Conservation (phyloP, 169 alveolate species). For the Cryptosporidium ubiquitum region DNA sequence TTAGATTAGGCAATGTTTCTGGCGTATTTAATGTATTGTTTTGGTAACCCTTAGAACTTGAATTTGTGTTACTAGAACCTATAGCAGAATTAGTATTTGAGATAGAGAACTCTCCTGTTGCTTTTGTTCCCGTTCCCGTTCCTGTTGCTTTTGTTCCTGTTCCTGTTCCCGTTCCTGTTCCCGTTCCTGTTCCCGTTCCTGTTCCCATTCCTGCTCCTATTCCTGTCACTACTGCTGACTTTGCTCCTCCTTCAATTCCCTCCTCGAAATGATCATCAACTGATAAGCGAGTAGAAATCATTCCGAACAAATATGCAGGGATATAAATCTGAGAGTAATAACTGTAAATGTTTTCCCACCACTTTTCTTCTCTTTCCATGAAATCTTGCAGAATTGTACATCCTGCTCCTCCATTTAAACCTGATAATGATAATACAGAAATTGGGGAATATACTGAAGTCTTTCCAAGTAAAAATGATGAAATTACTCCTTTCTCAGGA, state of each 20-base stretch:
- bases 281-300: background rate
- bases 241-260: no score
- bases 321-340: constrained; percentile 51
- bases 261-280: background rate
- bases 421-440: background rate
- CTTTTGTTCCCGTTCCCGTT: no score
- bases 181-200: no score
- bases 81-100: background rate
- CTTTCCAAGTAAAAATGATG: constrained; percentile 44
- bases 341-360: constrained; percentile 52
- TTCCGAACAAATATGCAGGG: constrained; percentile 23
- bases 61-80: background rate
- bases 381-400: constrained; percentile 3
- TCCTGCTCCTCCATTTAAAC: background rate
- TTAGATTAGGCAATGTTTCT: background rate
- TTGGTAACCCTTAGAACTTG: background rate
- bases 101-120: no score
- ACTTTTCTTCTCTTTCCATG: constrained; percentile 59
- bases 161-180: no score
- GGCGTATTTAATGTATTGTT: background rate
- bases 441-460: constrained; percentile 28
- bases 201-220: background rate
- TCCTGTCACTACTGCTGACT: no score
- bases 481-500: constrained; percentile 1
- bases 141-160: no score